These are phyloP conservation scores for Xylariomycetidae sp. DNA, from an alignment of 2,329 filamentous ascomycete genomes.

Conservation along the genomic window DNA sequence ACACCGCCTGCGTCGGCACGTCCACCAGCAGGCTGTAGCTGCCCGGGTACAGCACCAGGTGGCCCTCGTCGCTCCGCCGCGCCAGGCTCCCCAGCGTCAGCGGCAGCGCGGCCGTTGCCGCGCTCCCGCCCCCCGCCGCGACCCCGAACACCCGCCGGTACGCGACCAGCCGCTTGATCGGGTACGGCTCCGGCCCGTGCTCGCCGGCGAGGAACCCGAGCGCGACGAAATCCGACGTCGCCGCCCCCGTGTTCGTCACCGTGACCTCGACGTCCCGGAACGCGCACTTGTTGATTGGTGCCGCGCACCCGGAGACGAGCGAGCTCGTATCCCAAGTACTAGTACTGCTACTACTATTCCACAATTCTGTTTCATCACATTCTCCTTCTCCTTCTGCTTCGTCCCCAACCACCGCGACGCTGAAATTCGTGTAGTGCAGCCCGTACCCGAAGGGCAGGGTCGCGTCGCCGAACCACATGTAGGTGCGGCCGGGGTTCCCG, in stretches of 20 bases:
- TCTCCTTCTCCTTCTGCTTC: too few relatives aligned
- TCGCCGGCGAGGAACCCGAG: constrained; percentile 37
- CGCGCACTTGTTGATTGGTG: constrained; percentile 30
- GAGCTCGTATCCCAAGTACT: constrained; percentile 27
- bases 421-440: constrained; percentile 44
- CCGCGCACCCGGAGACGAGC: constrained; percentile 27
- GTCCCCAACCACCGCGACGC: constrained; percentile 5
- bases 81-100: constrained; percentile 39
- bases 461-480: constrained; percentile 44
- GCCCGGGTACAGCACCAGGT: constrained; percentile 42
- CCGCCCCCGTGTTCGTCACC: constrained; percentile 35
- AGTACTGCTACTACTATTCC: too few relatives aligned
- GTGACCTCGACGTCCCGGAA: constrained; percentile 32
- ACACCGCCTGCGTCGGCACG: constrained; percentile 28
- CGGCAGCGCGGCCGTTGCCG: constrained; percentile 28
- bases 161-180: constrained; percentile 39
- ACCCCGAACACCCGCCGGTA: constrained; percentile 34
- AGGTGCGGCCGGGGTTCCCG: constrained; percentile 40
- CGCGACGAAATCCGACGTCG: constrained; percentile 39
- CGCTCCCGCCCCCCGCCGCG: constrained; percentile 10
- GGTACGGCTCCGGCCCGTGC: constrained; percentile 36
- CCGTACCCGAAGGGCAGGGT: constrained; percentile 42
- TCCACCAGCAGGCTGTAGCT: constrained; percentile 37
- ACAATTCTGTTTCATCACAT: too few relatives aligned
- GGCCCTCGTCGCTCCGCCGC: constrained; percentile 37